A percentile compares a stretch with the other conserved stretches of the same genome.
Conservation (phyloP, 2,329 filamentous ascomycete genomes). For the Volutella citrinella region DNA sequence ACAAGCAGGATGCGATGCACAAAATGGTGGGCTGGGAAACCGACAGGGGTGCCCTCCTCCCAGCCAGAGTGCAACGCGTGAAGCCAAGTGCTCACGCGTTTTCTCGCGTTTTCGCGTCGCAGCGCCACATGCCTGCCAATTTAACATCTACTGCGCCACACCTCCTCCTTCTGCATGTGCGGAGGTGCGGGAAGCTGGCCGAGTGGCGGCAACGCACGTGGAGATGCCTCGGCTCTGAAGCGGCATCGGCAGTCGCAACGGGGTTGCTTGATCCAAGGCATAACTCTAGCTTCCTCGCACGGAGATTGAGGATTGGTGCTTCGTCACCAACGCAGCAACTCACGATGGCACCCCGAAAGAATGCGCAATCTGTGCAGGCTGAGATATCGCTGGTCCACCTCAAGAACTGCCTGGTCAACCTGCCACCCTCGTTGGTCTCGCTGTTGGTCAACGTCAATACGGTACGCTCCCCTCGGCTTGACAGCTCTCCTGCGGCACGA, state of each 20-base stretch:
- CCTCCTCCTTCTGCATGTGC: constrained; percentile 1
- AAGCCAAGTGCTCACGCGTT: too few relatives aligned
- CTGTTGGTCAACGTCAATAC: constrained; percentile 87
- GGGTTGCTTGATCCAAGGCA: constrained; percentile 17
- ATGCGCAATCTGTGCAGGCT: constrained; percentile 64
- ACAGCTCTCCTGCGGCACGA: too few relatives aligned
- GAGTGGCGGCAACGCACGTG: constrained; percentile 32
- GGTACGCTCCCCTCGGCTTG: too few relatives aligned
- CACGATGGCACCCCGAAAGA: constrained; percentile 49
- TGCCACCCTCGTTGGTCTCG: constrained; percentile 80
- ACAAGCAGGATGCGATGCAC: constrained; percentile 23
- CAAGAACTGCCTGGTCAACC: constrained; percentile 92
- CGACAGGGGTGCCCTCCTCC: constrained; percentile 21
- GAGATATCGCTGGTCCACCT: constrained; percentile 84
- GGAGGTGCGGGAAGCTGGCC: too few relatives aligned
- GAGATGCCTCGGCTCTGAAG: constrained; percentile 32
- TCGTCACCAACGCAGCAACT: too few relatives aligned
- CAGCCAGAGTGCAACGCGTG: constrained; percentile 4
- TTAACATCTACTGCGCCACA: constrained; percentile 27
- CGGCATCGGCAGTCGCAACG: constrained; percentile 15
- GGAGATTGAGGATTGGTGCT: too few relatives aligned
- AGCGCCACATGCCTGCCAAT: constrained; percentile 23
- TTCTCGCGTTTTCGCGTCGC: constrained; percentile 31
- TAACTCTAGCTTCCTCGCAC: constrained; percentile 6
- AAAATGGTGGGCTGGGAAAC: constrained; percentile 31